Conservation (phyloP, 2,329 filamentous ascomycete genomes). For the Diaporthe citriasiana region DNA sequence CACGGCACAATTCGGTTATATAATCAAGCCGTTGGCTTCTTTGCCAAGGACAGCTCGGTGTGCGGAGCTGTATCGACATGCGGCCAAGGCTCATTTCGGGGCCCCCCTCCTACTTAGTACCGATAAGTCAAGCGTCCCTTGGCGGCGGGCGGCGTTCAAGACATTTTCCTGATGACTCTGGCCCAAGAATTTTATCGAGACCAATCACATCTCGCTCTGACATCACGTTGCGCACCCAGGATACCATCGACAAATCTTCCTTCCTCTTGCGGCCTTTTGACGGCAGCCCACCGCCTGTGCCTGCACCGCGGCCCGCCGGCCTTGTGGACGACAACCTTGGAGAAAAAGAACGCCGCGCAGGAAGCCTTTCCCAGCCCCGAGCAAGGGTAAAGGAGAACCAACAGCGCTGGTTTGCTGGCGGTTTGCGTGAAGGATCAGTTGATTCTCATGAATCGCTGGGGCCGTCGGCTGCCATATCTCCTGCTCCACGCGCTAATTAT, state of each 20-base stretch:
- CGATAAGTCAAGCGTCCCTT: slow-evolving; percentile 23
- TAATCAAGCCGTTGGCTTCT: neutral
- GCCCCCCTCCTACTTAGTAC: slow-evolving; percentile 17
- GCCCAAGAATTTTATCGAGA: neutral
- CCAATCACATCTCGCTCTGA: slow-evolving; percentile 12
- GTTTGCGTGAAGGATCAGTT: neutral
- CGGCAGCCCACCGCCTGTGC: slow-evolving; percentile 6
- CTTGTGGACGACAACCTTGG: neutral
- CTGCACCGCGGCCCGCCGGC: slow-evolving; percentile 24
- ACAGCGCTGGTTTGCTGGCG: neutral
- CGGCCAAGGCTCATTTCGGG: slow-evolving; percentile 28
- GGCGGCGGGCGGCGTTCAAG: slow-evolving; percentile 1
- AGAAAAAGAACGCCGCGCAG: neutral
- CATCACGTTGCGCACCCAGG: slow-evolving; percentile 23
- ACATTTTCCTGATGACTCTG: neutral
- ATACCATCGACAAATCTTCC: slow-evolving; percentile 6
- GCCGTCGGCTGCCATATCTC: neutral
- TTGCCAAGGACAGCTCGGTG: neutral
- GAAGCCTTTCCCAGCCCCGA: neutral
- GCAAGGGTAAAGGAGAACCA: slow-evolving; percentile 10
- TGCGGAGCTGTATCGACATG: neutral
- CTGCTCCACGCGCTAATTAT: slow-evolving; percentile 13
- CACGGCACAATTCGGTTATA: neutral
- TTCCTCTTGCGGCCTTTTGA: neutral
- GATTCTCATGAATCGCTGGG: neutral